phyloP scores from a whole-genome alignment of 2,329 filamentous ascomycete genomes.

The Penicillium glabrum region DNA sequence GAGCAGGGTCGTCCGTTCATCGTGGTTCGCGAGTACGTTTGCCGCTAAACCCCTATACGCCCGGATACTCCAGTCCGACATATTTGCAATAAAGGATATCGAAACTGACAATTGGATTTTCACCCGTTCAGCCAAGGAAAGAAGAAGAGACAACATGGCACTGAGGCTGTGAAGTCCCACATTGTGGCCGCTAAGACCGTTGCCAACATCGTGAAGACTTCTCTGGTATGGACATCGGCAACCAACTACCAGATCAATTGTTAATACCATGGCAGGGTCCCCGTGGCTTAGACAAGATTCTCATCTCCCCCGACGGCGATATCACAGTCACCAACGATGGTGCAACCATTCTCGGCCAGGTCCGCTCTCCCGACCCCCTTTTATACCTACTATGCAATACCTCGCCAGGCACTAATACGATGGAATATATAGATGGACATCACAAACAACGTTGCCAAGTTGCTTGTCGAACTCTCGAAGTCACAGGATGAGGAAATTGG shows the following conservation, averaged over 20 bases:
- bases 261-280: slow-evolving; percentile 60
- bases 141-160: slow-evolving; percentile 96
- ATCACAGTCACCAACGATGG: slow-evolving; percentile 99
- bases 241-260: background rate
- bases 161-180: slow-evolving; percentile 96
- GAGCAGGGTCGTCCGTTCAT: slow-evolving; percentile 97
- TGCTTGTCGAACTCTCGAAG: slow-evolving; percentile 94
- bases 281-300: slow-evolving; percentile 95
- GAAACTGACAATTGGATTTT: slow-evolving; percentile 25
- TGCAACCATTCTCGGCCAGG: slow-evolving; percentile 87
- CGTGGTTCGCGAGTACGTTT: slow-evolving; percentile 88
- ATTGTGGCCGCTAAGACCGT: slow-evolving; percentile 96
- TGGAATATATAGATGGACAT: slow-evolving; percentile 80
- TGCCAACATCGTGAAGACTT: slow-evolving; percentile 95
- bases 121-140: slow-evolving; percentile 72
- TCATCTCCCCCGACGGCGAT: slow-evolving; percentile 97
- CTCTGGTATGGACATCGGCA: slow-evolving; percentile 59
- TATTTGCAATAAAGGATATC: background rate
- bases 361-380: slow-evolving; percentile 29
- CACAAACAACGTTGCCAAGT: slow-evolving; percentile 95
- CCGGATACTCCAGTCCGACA: background rate
- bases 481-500: slow-evolving; percentile 99
- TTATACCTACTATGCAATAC: background rate
- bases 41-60: slow-evolving; percentile 9
- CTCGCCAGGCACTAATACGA: slow-evolving; percentile 14